A percentile compares a stretch with the other conserved stretches of the same genome.
These are phyloP conservation scores for Syzygium aromaticum DNA, from an alignment of 345 rosid genomes.

Conservation along the genomic window DNA sequence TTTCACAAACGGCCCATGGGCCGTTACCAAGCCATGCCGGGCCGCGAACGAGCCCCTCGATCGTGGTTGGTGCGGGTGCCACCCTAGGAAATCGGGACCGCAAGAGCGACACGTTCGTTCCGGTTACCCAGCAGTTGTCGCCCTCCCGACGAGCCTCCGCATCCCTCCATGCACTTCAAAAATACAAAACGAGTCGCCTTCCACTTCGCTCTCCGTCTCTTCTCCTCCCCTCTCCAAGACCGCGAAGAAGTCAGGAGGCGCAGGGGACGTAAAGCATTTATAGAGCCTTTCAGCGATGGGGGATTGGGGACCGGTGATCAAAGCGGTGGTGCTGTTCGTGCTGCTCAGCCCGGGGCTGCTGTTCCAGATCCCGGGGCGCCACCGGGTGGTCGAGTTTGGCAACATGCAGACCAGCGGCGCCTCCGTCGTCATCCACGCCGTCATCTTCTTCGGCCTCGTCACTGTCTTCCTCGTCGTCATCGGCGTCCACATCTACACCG, in stretches of 20 bases:
- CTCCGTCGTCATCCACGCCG: conserved; percentile 37
- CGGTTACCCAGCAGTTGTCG: neutral
- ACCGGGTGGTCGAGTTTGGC: conserved; percentile 25
- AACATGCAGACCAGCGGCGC: conserved; percentile 35
- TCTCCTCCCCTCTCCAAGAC: neutral
- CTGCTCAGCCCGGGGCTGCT: conserved; percentile 45
- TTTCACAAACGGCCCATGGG: neutral
- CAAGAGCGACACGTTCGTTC: neutral
- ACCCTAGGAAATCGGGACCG: neutral
- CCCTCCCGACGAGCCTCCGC: neutral
- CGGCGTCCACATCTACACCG: conserved; percentile 25
- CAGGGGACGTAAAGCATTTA: neutral
- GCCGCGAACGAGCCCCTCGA: neutral
- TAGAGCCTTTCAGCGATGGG: conserved; percentile 5
- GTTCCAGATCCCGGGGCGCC: conserved; percentile 41
- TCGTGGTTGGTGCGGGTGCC: neutral
- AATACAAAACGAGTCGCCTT: neutral
- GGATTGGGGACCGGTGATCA: conserved; percentile 50
- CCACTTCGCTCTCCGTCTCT: neutral
- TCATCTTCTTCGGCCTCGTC: conserved; percentile 30
- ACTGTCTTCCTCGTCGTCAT: conserved; percentile 32
- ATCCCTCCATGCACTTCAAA: neutral
- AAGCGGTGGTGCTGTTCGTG: conserved; percentile 37
- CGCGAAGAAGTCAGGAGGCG: neutral
- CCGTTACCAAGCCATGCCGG: neutral